Conservation (phyloP, 306 rosid species). For the Cyamopsis tetragonoloba region DNA sequence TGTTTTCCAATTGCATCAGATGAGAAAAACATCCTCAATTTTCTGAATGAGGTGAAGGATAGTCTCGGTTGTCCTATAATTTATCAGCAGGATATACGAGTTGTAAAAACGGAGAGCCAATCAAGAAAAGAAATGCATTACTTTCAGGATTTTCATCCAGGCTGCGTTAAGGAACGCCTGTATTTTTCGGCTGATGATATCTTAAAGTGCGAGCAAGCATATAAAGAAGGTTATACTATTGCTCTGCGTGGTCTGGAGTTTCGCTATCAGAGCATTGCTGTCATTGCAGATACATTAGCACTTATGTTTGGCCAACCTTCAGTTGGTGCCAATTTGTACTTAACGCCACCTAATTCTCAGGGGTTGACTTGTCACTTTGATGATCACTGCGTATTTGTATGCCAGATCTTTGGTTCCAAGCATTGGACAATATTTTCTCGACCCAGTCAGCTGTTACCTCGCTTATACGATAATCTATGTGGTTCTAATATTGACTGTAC, state of each 20-base stretch:
- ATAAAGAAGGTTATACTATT: conserved; percentile 66
- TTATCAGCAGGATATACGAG: conserved; percentile 74
- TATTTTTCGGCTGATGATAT: conserved; percentile 39
- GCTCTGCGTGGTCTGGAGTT: conserved; percentile 86
- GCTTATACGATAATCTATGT: conserved; percentile 58
- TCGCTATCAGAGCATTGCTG: conserved; percentile 55
- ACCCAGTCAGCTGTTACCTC: conserved; percentile 53
- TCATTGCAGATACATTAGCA: conserved; percentile 66
- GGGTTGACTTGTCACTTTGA: conserved; percentile 78
- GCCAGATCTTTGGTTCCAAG: conserved; percentile 80
- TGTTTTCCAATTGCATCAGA: conserved; percentile 82
- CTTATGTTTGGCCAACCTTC: conserved; percentile 84
- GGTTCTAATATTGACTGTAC: conserved; percentile 43
- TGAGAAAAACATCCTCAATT: conserved; percentile 59
- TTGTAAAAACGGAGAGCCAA: conserved; percentile 56
- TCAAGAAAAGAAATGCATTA: conserved; percentile 57
- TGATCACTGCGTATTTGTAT: conserved; percentile 87
- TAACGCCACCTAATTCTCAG: conserved; percentile 87
- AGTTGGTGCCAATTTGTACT: conserved; percentile 82
- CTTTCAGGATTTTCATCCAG: conserved; percentile 42
- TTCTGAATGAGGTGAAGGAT: conserved; percentile 53
- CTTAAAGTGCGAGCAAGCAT: conserved; percentile 64
- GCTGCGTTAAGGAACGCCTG: conserved; percentile 36
- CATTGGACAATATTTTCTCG: conserved; percentile 60
- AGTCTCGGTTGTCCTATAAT: conserved; percentile 68